These are phyloP conservation scores for Protomyces inouyei DNA, from an alignment of 1,139 yeast species.

Conservation along the genomic window DNA sequence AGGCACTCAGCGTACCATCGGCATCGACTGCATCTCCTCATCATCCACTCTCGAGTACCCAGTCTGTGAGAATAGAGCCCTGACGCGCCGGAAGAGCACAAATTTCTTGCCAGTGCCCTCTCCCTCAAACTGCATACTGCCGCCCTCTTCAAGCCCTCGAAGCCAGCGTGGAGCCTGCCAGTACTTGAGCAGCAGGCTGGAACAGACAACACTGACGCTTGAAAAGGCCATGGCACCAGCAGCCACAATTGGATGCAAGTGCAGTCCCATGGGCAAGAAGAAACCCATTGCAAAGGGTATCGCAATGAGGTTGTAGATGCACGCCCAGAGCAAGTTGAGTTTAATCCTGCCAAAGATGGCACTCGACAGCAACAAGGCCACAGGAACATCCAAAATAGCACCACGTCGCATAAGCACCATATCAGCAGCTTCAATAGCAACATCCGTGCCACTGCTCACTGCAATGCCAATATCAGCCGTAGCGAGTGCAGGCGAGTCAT, in stretches of 20 bases:
- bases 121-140: too few species aligned
- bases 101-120: neutral
- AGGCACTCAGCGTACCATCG: neutral
- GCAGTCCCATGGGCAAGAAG: slow-evolving; percentile 68
- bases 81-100: neutral
- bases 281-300: slow-evolving; percentile 95
- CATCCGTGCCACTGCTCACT: slow-evolving; percentile 86
- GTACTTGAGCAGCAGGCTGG: slow-evolving; percentile 58
- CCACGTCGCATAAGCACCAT: slow-evolving; percentile 56
- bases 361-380: slow-evolving; percentile 67
- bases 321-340: slow-evolving; percentile 78
- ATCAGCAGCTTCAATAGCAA: slow-evolving; percentile 94
- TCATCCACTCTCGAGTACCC: slow-evolving; percentile 4
- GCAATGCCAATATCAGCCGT: slow-evolving; percentile 88
- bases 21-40: slow-evolving; percentile 14
- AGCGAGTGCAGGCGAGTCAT: slow-evolving; percentile 93
- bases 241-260: slow-evolving; percentile 89
- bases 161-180: slow-evolving; percentile 40
- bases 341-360: slow-evolving; percentile 71
- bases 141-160: neutral
- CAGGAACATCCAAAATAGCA: slow-evolving; percentile 60
- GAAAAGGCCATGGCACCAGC: slow-evolving; percentile 86
- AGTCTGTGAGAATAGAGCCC: neutral
- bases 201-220: slow-evolving; percentile 79
- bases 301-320: slow-evolving; percentile 78